Evolutionary conservation across 305 asterid genomes (phyloP).

Genomic region (Solanum aculeatissimum): DNA sequence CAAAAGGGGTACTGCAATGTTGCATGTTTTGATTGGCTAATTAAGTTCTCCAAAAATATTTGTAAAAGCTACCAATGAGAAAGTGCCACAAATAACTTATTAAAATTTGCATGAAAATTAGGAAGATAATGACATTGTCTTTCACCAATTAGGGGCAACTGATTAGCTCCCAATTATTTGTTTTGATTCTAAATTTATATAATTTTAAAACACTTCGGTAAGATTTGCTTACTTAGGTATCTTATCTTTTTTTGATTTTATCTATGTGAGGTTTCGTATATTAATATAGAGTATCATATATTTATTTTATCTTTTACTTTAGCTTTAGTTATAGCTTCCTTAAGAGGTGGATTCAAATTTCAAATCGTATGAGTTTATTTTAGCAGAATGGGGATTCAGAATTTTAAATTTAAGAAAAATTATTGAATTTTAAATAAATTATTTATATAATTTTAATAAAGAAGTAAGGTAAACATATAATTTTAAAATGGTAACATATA

Average conservation of each 20-base stretch:
- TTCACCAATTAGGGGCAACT: not conserved
- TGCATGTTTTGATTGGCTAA: slow-evolving; percentile 20
- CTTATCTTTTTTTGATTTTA: not conserved
- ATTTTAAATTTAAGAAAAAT: not conserved
- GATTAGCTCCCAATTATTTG: slow-evolving; percentile 4
- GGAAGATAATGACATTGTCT: slow-evolving; percentile 7
- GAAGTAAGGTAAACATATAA: not conserved
- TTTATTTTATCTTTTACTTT: too few species aligned
- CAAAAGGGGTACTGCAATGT: not conserved
- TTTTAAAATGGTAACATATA: not conserved
- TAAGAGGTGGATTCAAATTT: not conserved
- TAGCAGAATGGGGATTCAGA: not conserved
- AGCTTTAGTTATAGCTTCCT: not conserved
- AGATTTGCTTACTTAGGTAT: not conserved
- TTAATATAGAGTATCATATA: not conserved
- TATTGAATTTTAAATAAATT: not conserved
- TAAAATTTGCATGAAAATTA: slow-evolving; percentile 26
- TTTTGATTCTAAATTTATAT: not conserved
- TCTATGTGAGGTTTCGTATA: not conserved
- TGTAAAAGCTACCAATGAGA: slow-evolving; percentile 16
- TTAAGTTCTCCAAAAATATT: slow-evolving; percentile 9
- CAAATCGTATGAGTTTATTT: not conserved
- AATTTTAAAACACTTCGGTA: accelerated
- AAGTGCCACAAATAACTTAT: slow-evolving; percentile 20
- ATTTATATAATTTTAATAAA: too few species aligned